Base-by-base conservation (phyloP, 495 filamentous ascomycete genomes). In the Amorphotheca resinae region DNA sequence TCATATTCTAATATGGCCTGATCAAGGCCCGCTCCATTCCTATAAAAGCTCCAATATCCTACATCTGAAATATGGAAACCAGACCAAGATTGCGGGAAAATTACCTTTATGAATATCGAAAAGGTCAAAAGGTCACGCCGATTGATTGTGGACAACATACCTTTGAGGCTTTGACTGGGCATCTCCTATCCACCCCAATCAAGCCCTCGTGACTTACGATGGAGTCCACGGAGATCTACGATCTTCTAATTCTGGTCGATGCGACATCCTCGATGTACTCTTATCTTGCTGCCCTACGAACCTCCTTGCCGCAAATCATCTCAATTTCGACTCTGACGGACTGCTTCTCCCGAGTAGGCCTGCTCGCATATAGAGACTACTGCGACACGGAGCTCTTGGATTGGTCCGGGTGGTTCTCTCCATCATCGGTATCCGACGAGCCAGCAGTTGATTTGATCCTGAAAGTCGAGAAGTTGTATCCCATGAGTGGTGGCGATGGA, bases 281-380 rank as follows among this genome's bases (percentile, higher is more conserved):
- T 32, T 68, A 63, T 38, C 53, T 68, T 1, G 4, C 23, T 1
- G 60, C 67, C 0, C 59, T 70, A 4, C 57, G 57, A 35, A 48
- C 34, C 3, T 65, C 65, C 2, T 53, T 71, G 0, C 64, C 64
- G 6, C 61, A 66, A 38, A 63, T 69, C 38, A 64, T 69, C 22
- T 56, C 61, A 21, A 59, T 69, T 15, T 65, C 64, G 1, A 53
- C 63, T 6, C 49, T 64, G 6, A 69, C 68, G 1, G 60, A 53
- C 9, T 66, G 62, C 39, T 71, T 71, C 40, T 59, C 59, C 0
- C 56, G 63, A 0, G 62, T 66, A 26, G 66, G 65, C 0, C 48
- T 71, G 0, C 41, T 71, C 4, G 64, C 59, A 2, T 71, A 68
- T 39, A 54, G 65, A 14, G 68, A 69, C 52, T 68, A 69, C 49